These are phyloP conservation scores for Venturia aucupariae DNA, from an alignment of 2,329 filamentous ascomycete genomes.

Conservation along the genomic window DNA sequence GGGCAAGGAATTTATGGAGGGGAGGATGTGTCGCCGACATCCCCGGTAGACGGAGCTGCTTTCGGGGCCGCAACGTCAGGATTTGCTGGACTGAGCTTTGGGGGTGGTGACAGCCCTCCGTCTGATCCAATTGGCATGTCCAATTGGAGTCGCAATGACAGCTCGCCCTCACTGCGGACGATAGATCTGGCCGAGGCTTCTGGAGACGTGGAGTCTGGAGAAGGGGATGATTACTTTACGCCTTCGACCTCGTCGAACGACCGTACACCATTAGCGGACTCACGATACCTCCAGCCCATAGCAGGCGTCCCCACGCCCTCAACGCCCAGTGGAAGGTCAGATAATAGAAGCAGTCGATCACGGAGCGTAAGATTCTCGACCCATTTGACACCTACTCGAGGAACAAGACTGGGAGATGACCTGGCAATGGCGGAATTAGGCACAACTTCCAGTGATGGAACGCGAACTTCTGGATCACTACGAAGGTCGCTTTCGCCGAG, in stretches of 20 bases:
- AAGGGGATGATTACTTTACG: slow-evolving; percentile 42
- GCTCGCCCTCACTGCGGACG: slow-evolving; percentile 9
- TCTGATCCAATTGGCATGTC: neutral
- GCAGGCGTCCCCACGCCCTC: slow-evolving; percentile 34
- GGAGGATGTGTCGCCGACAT: slow-evolving; percentile 29
- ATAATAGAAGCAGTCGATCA: slow-evolving; percentile 43
- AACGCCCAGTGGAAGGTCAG: slow-evolving; percentile 33
- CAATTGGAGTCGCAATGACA: slow-evolving; percentile 7
- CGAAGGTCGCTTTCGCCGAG: slow-evolving; percentile 39
- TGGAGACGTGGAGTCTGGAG: slow-evolving; percentile 34
- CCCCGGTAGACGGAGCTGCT: slow-evolving; percentile 33
- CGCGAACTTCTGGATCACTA: slow-evolving; percentile 45
- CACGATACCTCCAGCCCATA: slow-evolving; percentile 47
- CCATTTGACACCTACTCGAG: slow-evolving; percentile 21
- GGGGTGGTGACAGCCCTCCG: slow-evolving; percentile 23
- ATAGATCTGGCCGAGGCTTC: slow-evolving; percentile 28
- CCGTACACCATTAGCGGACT: slow-evolving; percentile 51
- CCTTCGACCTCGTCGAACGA: slow-evolving; percentile 48
- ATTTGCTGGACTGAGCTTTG: slow-evolving; percentile 37
- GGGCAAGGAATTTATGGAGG: slow-evolving; percentile 28
- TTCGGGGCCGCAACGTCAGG: slow-evolving; percentile 41
- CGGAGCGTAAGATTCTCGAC: slow-evolving; percentile 46
- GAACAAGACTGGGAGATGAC: slow-evolving; percentile 48
- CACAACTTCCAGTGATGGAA: slow-evolving; percentile 44
- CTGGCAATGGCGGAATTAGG: slow-evolving; percentile 52